Evolutionary conservation across 2,329 filamentous ascomycete genomes (phyloP).

Genomic region (Epichloe elymi): DNA sequence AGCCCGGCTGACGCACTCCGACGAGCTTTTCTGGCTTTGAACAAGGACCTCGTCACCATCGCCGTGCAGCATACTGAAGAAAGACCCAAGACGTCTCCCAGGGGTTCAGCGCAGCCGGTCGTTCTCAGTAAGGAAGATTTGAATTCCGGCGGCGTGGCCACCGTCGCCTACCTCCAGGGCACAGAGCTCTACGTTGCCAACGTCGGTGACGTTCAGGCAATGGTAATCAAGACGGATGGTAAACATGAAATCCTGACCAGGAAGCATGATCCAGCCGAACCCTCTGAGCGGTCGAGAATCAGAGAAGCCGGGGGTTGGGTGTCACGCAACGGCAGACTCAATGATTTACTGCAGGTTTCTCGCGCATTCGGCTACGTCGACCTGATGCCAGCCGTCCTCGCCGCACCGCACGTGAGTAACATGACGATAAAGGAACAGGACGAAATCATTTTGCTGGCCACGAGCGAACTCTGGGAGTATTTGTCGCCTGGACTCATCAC

Average conservation of each 20-base stretch:
- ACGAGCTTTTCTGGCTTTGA: slow-evolving; percentile 74
- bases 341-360: slow-evolving; percentile 82
- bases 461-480: slow-evolving; percentile 90
- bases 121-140: slow-evolving; percentile 82
- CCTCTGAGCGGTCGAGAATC: slow-evolving; percentile 72
- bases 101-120: slow-evolving; percentile 58
- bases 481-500: slow-evolving; percentile 80
- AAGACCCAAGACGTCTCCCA: slow-evolving; percentile 50
- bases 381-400: slow-evolving; percentile 83
- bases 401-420: slow-evolving; percentile 71
- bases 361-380: slow-evolving; percentile 91
- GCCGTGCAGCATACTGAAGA: slow-evolving; percentile 73
- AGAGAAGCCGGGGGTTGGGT: slow-evolving; percentile 93
- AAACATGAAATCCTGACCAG: slow-evolving; percentile 70
- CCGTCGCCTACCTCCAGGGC: slow-evolving; percentile 77
- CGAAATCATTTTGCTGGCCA: slow-evolving; percentile 86
- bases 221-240: slow-evolving; percentile 83
- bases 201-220: slow-evolving; percentile 89
- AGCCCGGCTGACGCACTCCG: slow-evolving; percentile 72
- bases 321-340: slow-evolving; percentile 83
- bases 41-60: slow-evolving; percentile 84
- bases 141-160: slow-evolving; percentile 80
- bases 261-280: slow-evolving; percentile 88
- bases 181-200: slow-evolving; percentile 92
- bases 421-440: slow-evolving; percentile 74